These are phyloP conservation scores for Lyophyllum shimeji DNA, from an alignment of 768 basidiomycete genomes.

Conservation along the genomic window DNA sequence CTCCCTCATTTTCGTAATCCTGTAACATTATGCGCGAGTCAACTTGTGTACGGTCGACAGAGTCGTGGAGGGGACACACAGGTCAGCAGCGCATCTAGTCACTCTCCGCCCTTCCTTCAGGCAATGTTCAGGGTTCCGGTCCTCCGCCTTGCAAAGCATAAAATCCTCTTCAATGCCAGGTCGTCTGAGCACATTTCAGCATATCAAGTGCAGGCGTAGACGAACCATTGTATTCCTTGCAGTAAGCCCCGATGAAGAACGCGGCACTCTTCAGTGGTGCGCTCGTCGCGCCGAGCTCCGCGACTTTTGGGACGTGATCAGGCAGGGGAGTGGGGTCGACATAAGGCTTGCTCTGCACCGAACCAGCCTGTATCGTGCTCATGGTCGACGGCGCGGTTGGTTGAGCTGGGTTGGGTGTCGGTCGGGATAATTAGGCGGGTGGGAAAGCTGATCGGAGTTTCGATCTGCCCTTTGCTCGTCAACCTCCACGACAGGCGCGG, in stretches of 20 bases:
- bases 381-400: slow-evolving; percentile 35
- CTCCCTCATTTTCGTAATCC: slow-evolving; percentile 91
- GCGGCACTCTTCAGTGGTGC: slow-evolving; percentile 95
- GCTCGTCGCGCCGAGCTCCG: slow-evolving; percentile 86
- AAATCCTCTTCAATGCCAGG: slow-evolving; percentile 32
- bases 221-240: slow-evolving; percentile 96
- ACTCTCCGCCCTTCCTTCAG: slow-evolving; percentile 94
- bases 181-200: background rate
- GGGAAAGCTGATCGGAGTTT: slow-evolving; percentile 29
- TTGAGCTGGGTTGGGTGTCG: slow-evolving; percentile 12
- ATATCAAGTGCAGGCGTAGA: slow-evolving; percentile 7
- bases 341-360: slow-evolving; percentile 48
- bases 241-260: slow-evolving; percentile 95
- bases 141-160: slow-evolving; percentile 97
- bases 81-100: slow-evolving; percentile 90
- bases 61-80: slow-evolving; percentile 55
- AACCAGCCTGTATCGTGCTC: slow-evolving; percentile 52
- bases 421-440: slow-evolving; percentile 22
- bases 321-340: slow-evolving; percentile 69
- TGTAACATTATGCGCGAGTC: slow-evolving; percentile 28
- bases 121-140: slow-evolving; percentile 87
- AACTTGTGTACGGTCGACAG: background rate
- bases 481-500: slow-evolving; percentile 8
- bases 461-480: slow-evolving; percentile 12
- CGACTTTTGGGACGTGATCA: slow-evolving; percentile 66